A percentile compares a stretch with the other conserved stretches of the same genome.
Conservation (phyloP, 192 early-diverging fungal genomes). For the Gigaspora rosea region DNA sequence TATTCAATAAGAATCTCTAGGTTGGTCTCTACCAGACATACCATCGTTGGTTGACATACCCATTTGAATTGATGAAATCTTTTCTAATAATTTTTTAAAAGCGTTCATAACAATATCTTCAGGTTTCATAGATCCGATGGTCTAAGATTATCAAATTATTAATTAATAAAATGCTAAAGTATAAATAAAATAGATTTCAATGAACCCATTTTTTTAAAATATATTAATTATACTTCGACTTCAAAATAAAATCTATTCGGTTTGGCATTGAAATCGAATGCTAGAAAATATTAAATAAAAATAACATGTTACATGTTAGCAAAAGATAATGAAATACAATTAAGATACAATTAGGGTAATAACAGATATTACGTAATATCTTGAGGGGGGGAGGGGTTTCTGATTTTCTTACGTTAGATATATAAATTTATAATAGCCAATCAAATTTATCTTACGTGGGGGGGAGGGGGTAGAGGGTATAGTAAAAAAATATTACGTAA, state of each 20-base stretch:
- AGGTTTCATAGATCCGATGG: conserved; percentile 74
- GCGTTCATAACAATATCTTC: conserved; percentile 70
- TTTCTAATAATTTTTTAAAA: conserved; percentile 72
- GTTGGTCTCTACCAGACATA: neutral
- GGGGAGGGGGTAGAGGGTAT: no score
- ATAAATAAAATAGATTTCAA: neutral
- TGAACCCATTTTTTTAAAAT: conserved; percentile 6
- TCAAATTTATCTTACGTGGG: no score
- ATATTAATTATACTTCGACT: conserved; percentile 55
- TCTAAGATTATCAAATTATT: conserved; percentile 34
- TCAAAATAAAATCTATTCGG: conserved; percentile 78
- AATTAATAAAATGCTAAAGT: neutral
- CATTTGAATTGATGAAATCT: conserved; percentile 70
- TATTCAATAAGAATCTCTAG: neutral
- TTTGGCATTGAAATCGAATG: conserved; percentile 81
- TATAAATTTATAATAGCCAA: no score
- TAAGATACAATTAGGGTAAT: no score
- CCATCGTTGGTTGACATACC: conserved; percentile 40
- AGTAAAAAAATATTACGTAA: no score
- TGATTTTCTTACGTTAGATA: no score
- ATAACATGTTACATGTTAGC: neutral
- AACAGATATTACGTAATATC: no score
- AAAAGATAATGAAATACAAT: neutral
- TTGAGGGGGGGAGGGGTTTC: no score
- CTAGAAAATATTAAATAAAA: conserved; percentile 28